Evolutionary conservation across 164 flowering plant species (phyloP).

Genomic region (Berberis vulgaris): DNA sequence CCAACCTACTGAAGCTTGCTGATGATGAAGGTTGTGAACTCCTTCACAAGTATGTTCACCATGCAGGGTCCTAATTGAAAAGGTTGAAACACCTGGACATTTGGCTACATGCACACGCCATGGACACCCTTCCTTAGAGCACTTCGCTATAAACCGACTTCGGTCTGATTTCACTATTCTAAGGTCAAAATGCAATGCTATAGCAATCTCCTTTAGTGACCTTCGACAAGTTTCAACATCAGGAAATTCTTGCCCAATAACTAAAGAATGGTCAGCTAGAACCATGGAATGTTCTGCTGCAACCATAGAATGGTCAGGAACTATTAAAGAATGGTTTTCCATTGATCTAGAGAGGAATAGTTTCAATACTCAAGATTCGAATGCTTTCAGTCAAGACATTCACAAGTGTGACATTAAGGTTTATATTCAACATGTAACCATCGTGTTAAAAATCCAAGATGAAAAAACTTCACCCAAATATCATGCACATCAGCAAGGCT

Average conservation of each 20-base stretch:
- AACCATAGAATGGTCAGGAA: constrained; percentile 17
- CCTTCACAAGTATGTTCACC: constrained; percentile 95
- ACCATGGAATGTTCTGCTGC: constrained; percentile 17
- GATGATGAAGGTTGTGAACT: constrained; percentile 82
- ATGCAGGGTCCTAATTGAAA: constrained; percentile 75
- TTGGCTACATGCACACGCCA: constrained; percentile 98
- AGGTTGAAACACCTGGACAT: constrained; percentile 78
- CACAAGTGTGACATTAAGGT: neutral
- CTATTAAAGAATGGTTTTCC: constrained; percentile 19
- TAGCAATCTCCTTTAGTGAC: constrained; percentile 74
- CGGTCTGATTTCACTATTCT: constrained; percentile 98
- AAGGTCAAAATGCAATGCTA: constrained; percentile 88
- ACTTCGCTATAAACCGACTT: constrained; percentile 90
- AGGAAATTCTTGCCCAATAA: constrained; percentile 86
- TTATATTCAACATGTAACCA: neutral
- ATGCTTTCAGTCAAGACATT: neutral
- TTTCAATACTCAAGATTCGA: neutral
- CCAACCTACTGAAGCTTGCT: constrained; percentile 98
- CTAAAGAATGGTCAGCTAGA: constrained; percentile 30
- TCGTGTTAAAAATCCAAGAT: neutral
- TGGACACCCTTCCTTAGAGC: constrained; percentile 95
- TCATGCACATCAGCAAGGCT: too few species aligned
- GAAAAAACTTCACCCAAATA: too few species aligned
- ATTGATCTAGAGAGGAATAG: neutral
- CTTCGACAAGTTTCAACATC: constrained; percentile 71